Evolutionary conservation across 116 monocot species (phyloP).

Genomic region (Iris pallida): DNA sequence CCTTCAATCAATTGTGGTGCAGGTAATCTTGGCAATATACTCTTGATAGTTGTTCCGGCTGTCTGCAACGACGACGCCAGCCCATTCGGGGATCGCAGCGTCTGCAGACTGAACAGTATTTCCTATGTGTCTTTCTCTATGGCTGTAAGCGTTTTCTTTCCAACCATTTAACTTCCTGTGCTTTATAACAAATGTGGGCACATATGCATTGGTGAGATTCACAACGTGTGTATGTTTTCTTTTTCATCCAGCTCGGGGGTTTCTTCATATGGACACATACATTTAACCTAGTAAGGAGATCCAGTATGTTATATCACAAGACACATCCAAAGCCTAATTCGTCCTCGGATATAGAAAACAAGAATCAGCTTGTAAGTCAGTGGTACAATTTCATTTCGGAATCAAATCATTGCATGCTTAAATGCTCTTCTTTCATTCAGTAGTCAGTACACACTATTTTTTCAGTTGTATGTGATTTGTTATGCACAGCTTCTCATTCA

Average conservation of each 20-base stretch:
- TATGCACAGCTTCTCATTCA: not conserved
- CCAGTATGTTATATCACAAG: constrained; percentile 27
- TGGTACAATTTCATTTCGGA: too few species aligned
- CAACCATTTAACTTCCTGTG: not conserved
- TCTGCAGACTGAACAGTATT: constrained; percentile 42
- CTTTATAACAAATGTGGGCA: not conserved
- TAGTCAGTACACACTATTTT: too few species aligned
- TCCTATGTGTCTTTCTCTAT: constrained; percentile 89
- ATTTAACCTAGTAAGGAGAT: constrained; percentile 40
- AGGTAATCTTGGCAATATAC: constrained; percentile 83
- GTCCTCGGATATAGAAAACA: not conserved
- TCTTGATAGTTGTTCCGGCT: constrained; percentile 68
- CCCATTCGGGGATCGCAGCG: constrained; percentile 48
- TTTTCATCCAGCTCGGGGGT: constrained; percentile 41
- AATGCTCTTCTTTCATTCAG: too few species aligned
- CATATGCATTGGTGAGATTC: not conserved
- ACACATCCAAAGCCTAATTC: not conserved
- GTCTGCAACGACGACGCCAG: constrained; percentile 57
- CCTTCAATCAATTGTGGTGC: not conserved
- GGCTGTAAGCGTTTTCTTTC: constrained; percentile 46
- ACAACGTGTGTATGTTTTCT: not conserved
- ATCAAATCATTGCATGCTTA: too few species aligned
- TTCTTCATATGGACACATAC: constrained; percentile 59
- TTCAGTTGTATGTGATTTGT: too few species aligned
- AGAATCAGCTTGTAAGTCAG: not conserved